These are phyloP conservation scores for Malassezia nana DNA, from an alignment of 1,284 basidiomycete genomes.

Conservation along the genomic window DNA sequence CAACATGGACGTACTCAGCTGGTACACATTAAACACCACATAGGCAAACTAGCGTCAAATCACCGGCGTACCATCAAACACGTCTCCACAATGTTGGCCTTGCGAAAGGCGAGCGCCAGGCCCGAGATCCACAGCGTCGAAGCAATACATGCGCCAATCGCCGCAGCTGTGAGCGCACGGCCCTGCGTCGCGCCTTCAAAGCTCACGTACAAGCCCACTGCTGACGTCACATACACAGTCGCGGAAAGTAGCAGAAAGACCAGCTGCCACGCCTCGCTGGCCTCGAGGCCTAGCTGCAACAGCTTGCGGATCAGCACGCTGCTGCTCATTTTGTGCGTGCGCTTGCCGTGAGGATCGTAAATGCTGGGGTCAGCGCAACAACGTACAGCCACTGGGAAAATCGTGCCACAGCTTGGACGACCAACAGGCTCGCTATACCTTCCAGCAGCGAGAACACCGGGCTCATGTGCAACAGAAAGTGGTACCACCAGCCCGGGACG, in stretches of 20 bases:
- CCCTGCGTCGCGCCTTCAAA: conserved; percentile 40
- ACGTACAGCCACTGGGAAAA: conserved; percentile 39
- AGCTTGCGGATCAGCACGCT: conserved; percentile 27
- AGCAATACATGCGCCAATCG: conserved; percentile 37
- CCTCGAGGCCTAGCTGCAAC: conserved; percentile 33
- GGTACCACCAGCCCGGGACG: conserved; percentile 41
- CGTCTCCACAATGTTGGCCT: conserved; percentile 47
- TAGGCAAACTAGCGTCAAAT: conserved; percentile 29
- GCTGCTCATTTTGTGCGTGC: conserved; percentile 18
- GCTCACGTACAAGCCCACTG: conserved; percentile 36
- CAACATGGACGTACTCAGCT: conserved; percentile 31
- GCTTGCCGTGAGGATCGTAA: conserved; percentile 56
- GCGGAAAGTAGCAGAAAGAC: conserved; percentile 41
- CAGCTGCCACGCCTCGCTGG: conserved; percentile 43
- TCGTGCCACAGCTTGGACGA: conserved; percentile 41
- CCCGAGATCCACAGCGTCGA: conserved; percentile 43
- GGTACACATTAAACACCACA: conserved; percentile 45
- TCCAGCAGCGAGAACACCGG: conserved; percentile 45
- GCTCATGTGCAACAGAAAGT: conserved; percentile 33
- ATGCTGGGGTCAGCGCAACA: conserved; percentile 51
- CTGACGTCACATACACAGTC: conserved; percentile 39
- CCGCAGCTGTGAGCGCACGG: conserved; percentile 32
- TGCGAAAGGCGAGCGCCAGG: conserved; percentile 42
- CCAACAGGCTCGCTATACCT: conserved; percentile 42
- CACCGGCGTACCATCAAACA: conserved; percentile 26